Evolutionary conservation across 148 eudicot species (phyloP).

Genomic region (Cornus suecica): DNA sequence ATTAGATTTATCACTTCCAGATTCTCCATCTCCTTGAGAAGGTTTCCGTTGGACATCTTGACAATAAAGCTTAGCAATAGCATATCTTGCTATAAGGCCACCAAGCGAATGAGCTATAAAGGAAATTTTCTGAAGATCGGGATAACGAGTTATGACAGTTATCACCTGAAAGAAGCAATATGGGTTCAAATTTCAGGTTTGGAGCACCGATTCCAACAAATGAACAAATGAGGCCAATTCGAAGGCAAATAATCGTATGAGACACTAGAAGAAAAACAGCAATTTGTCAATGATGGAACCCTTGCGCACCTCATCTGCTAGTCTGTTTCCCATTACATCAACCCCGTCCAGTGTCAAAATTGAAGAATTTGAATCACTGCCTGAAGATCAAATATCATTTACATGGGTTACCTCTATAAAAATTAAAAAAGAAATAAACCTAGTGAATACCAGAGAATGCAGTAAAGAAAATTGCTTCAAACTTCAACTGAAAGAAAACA

Average conservation of each 20-base stretch:
- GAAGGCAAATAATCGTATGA: background rate
- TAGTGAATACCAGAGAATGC: background rate
- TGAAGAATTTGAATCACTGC: constrained; percentile 64
- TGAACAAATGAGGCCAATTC: background rate
- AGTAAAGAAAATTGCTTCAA: background rate
- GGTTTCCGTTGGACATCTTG: constrained; percentile 22
- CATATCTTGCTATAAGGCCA: constrained; percentile 82
- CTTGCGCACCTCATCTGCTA: constrained; percentile 76
- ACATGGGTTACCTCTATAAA: background rate
- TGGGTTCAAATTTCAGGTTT: background rate
- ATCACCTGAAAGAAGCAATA: constrained; percentile 53
- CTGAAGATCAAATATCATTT: constrained; percentile 41
- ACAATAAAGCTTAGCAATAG: constrained; percentile 68
- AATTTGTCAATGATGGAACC: background rate
- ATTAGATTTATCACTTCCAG: constrained; percentile 19
- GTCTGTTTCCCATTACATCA: constrained; percentile 83
- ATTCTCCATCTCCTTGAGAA: constrained; percentile 29
- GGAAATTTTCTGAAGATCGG: constrained; percentile 72
- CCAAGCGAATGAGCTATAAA: constrained; percentile 89
- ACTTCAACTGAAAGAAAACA: too few relatives aligned
- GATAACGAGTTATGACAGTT: constrained; percentile 52
- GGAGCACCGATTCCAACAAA: background rate
- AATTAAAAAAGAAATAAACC: constrained; percentile 1
- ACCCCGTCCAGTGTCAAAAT: constrained; percentile 82
- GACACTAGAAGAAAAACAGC: background rate